These are phyloP conservation scores for Sporisorium sorghi DNA, from an alignment of 1,284 basidiomycete species.

Conservation along the genomic window DNA sequence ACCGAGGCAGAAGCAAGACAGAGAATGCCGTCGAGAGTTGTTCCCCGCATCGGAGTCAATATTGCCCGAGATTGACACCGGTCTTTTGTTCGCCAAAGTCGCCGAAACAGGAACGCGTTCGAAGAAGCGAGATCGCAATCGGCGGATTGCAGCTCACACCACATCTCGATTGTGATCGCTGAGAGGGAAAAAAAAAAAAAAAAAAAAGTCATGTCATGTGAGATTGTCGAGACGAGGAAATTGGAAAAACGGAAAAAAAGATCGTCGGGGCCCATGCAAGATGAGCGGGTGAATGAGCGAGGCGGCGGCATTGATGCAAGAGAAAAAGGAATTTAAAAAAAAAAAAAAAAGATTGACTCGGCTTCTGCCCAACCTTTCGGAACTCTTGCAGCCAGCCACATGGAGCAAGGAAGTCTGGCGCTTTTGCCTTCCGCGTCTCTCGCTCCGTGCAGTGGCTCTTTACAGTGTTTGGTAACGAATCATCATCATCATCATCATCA, in stretches of 20 bases:
- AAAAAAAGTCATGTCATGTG: neutral
- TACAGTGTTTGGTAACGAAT: neutral
- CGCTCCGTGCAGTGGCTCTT: neutral
- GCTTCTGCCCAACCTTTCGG: constrained; percentile 7
- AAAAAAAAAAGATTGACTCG: constrained; percentile 11
- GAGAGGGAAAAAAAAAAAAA: neutral
- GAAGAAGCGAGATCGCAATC: neutral
- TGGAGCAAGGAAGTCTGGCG: neutral
- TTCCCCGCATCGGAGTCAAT: constrained; percentile 7
- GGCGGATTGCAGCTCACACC: neutral
- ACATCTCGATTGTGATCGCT: neutral
- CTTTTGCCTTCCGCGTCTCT: neutral
- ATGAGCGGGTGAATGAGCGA: neutral
- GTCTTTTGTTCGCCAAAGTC: neutral
- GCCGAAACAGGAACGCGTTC: neutral
- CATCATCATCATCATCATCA: too few species aligned
- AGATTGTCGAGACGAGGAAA: neutral
- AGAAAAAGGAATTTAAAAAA: neutral
- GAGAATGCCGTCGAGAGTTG: too few species aligned
- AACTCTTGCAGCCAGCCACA: constrained; percentile 4
- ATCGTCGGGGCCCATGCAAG: constrained; percentile 6
- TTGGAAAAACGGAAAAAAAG: neutral
- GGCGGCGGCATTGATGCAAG: neutral
- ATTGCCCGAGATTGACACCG: neutral
- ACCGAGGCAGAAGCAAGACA: too few species aligned